Evolutionary conservation across 257 asterid genomes (phyloP).

Genomic region (Jasminum sambac): DNA sequence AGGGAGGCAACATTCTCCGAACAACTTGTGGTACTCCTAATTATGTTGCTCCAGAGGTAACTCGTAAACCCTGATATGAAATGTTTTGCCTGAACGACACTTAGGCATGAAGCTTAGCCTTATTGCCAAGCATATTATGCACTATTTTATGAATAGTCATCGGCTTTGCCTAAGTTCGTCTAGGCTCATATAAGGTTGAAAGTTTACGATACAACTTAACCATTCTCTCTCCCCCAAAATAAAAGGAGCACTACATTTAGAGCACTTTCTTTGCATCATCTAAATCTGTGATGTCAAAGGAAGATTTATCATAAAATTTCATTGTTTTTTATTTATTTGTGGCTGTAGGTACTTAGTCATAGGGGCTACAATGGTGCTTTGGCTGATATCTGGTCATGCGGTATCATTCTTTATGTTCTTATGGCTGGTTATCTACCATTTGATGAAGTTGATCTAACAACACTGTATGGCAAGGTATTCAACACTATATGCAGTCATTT

Average conservation of each 20-base stretch:
- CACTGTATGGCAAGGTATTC: slow-evolving; percentile 87
- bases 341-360: slow-evolving; percentile 83
- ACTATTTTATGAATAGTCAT: too few relatives aligned
- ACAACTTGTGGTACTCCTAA: slow-evolving; percentile 99
- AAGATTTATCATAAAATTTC: slow-evolving; percentile 4
- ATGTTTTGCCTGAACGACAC: too few relatives aligned
- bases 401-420: slow-evolving; percentile 93
- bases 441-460: slow-evolving; percentile 95
- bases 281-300: slow-evolving; percentile 6
- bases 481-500: slow-evolving; percentile 8
- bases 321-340: slow-evolving; percentile 15
- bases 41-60: slow-evolving; percentile 99
- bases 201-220: too few relatives aligned
- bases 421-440: slow-evolving; percentile 97
- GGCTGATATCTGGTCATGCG: slow-evolving; percentile 98
- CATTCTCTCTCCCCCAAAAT: too few relatives aligned
- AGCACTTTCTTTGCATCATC: slow-evolving; percentile 15
- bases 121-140: too few relatives aligned
- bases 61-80: not conserved
- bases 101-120: too few relatives aligned
- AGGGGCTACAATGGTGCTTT: slow-evolving; percentile 95
- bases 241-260: not conserved
- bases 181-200: too few relatives aligned
- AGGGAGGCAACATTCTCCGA: slow-evolving; percentile 87
- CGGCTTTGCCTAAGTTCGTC: too few relatives aligned